Evolutionary conservation across 192 early-diverging fungal species (phyloP), one percentile per base, ranked within the genome.

Genomic region (Linnemannia exigua): DNA sequence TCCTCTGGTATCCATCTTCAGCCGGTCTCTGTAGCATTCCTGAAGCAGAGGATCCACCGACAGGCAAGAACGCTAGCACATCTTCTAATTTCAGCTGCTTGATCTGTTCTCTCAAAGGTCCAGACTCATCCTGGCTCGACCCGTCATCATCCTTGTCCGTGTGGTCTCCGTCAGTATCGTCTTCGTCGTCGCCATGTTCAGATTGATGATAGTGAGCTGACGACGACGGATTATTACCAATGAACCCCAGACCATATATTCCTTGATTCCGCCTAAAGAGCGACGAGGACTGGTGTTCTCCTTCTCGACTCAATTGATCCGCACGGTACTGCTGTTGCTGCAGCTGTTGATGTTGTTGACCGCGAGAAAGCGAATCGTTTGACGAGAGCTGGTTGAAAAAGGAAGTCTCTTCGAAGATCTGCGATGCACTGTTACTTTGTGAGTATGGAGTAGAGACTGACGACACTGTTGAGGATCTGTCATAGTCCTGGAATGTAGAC

Each of bases 351-450:
- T 35, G 38, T n/a, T 61, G 52, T 14, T 83, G 81, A n/a, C 78
- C 84, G 15, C 84, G 58, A 9, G 84, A 73, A 12, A 86, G 14
- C 12, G 78, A 80, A 37, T 86, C 84, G n/a, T 76, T 86, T 5
- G 84, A 86, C 0, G 84, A 86, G 3, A 86, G 37, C 38, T 86
- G 84, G 12, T 86, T 86, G 48, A 86, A 86, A 28, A 86, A 86
- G 5, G 84, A 86, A 11, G 84, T 86, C 51, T 86, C 84, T 54
- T 86, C 84, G 77, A 86, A 86, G 68, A 86, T 86, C 51, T 86
- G 84, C 0, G 84, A 86, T 17, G 75, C 79, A 11, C 84, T 86
- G 58, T 86, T 86, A 46, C 84, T 86, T 20, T 86, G 84, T 28
- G 84, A 86, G 69, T 86, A 86, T 0, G 84, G 84, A 5, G 84